Evolutionary conservation across 352 stramenopile genomes (phyloP).

Genomic region (Globisporangium cystogenes): DNA sequence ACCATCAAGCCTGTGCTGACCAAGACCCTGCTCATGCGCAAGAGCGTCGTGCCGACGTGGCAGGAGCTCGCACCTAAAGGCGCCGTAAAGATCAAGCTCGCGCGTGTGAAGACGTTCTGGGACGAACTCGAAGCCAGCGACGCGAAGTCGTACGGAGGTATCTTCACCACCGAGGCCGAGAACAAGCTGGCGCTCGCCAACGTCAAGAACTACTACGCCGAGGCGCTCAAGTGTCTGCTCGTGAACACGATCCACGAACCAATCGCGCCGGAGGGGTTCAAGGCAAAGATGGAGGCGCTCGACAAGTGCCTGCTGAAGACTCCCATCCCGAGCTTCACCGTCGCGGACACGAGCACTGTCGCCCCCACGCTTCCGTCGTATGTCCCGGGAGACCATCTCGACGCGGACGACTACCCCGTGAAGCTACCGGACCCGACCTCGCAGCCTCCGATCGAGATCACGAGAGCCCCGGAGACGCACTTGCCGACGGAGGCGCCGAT

Average conservation of each 20-base stretch:
- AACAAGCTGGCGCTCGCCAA: background rate
- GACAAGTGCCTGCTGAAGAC: background rate
- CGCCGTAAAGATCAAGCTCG: slow-evolving; percentile 4
- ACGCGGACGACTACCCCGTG: slow-evolving; percentile 2
- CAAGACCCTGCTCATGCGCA: slow-evolving; percentile 8
- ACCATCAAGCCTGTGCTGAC: background rate
- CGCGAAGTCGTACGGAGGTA: background rate
- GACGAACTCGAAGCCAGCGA: slow-evolving; percentile 4
- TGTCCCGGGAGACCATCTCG: slow-evolving; percentile 2
- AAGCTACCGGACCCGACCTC: background rate
- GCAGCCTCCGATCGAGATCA: background rate
- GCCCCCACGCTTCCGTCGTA: slow-evolving; percentile 1
- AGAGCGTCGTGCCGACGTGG: slow-evolving; percentile 4
- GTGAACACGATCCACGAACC: background rate
- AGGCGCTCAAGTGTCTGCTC: slow-evolving; percentile 1
- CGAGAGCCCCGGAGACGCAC: background rate
- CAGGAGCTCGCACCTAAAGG: slow-evolving; percentile 3
- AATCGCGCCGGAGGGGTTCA: background rate
- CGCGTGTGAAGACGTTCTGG: slow-evolving; percentile 3
- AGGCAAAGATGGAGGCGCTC: background rate
- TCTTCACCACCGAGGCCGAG: background rate
- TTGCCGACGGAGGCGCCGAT: background rate
- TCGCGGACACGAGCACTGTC: slow-evolving; percentile 1
- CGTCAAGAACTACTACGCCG: slow-evolving; percentile 5
- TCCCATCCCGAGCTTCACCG: slow-evolving; percentile 1